Evolutionary conservation across 1,139 yeast genomes (phyloP), one percentile per base, ranked within the genome.

Genomic region (Sugiyamaella grinbergsii): DNA sequence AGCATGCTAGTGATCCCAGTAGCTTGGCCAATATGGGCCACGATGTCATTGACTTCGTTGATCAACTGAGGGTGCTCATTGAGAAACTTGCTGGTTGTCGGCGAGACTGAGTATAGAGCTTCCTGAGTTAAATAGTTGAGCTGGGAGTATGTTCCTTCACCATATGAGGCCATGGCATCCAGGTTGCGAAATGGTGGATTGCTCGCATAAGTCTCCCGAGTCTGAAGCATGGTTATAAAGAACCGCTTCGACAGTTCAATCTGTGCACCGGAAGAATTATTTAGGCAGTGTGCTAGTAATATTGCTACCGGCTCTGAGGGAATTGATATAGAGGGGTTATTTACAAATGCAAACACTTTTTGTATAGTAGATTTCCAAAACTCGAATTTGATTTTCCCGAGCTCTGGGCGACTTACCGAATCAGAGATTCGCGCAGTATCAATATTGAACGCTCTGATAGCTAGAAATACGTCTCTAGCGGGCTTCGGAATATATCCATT

Each of bases 21-120:
- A 0, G 94, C 87, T 64, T 88, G 95, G 3, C 96, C 96, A 29
- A 87, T 71, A 66, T 88, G 95, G 0, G 94, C 95, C 18, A 84
- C 79, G 20, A 85, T 78, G 56, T 85, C 90, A 5, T 71, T 67
- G 38, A 65, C 62, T 22, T 62, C 55, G 26, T 61, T 79, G 76
- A 44, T 64, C 31, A 83, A 63, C 3, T 60, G 57, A 0, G 76
- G 66, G 28, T 80, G 73, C 37, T 68, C 67, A 54, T 81, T 81
- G 34, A 85, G 67, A 20, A 82, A 63, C 37, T 70, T 66, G 15
- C 79, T 74, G 0, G 80, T 75, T 1, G 83, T 77, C 0, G 86
- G 85, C 1, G 88, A 79, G 4, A 83, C 73, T 1, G 88, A 80
- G 40, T 83, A 71, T 24, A 85, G 64, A 15, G 82, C 68, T 8